Evolutionary conservation across 345 rosid genomes (phyloP).

Genomic region (Syzygium grande): DNA sequence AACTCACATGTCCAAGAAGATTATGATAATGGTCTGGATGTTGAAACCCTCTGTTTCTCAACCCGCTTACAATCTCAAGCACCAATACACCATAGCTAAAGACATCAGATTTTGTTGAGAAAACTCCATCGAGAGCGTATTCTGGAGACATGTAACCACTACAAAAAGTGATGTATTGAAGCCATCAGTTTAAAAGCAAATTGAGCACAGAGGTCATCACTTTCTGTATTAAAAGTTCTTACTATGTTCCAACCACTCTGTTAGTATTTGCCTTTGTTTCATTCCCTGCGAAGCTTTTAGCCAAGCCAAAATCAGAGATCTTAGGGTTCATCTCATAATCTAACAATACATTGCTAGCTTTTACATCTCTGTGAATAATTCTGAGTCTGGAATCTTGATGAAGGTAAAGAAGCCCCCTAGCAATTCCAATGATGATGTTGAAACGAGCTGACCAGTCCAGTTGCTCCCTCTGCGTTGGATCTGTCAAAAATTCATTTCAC

Average conservation of each 20-base stretch:
- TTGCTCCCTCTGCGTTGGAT: slow-evolving; percentile 6
- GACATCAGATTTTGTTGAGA: slow-evolving; percentile 28
- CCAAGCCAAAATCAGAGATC: slow-evolving; percentile 21
- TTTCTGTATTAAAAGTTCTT: background rate
- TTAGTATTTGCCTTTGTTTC: slow-evolving; percentile 7
- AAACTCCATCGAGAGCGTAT: slow-evolving; percentile 27
- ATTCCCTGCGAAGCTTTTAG: slow-evolving; percentile 15
- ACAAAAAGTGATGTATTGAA: background rate
- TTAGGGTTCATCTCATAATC: slow-evolving; percentile 18
- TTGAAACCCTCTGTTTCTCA: slow-evolving; percentile 18
- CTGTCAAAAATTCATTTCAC: slow-evolving; percentile 5
- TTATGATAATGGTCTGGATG: slow-evolving; percentile 18
- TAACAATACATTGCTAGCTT: slow-evolving; percentile 19
- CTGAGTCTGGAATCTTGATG: slow-evolving; percentile 23
- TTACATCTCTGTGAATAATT: slow-evolving; percentile 19
- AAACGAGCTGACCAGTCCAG: slow-evolving; percentile 14
- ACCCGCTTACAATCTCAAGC: slow-evolving; percentile 22
- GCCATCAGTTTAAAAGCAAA: background rate
- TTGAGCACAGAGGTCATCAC: background rate
- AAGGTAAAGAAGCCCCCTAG: slow-evolving; percentile 21
- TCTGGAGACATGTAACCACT: slow-evolving; percentile 51
- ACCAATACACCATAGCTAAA: slow-evolving; percentile 34
- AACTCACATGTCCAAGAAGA: slow-evolving; percentile 26
- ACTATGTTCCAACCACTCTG: slow-evolving; percentile 21
- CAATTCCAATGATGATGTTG: slow-evolving; percentile 15